Conservation (phyloP, 164 flowering plant genomes). For the Sedum album region DNA sequence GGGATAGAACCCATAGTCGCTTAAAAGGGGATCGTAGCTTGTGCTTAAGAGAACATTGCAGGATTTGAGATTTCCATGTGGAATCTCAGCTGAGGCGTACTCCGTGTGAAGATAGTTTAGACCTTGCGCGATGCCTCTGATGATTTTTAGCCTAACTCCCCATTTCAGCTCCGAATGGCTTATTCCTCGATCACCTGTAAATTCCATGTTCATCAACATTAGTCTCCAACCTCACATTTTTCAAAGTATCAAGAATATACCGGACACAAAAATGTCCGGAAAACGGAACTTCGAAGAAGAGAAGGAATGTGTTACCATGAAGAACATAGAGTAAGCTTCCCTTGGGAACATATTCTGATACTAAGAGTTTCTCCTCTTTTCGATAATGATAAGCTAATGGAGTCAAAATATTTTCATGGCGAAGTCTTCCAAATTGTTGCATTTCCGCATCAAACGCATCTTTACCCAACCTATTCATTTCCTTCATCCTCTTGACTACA, state of each 20-base stretch:
- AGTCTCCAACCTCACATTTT: no score
- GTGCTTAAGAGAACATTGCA: constrained; percentile 59
- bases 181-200: constrained; percentile 66
- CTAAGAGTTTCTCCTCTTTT: constrained; percentile 80
- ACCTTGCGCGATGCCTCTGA: constrained; percentile 66
- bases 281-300: neutral
- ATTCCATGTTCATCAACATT: neutral
- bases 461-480: constrained; percentile 52
- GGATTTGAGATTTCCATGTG: constrained; percentile 93
- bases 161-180: constrained; percentile 53
- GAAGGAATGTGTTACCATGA: constrained; percentile 35
- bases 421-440: constrained; percentile 42
- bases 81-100: constrained; percentile 37
- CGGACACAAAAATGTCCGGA: no score
- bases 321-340: constrained; percentile 73
- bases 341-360: constrained; percentile 55
- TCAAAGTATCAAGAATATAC: no score
- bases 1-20: constrained; percentile 54
- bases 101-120: constrained; percentile 54
- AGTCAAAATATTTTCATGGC: constrained; percentile 56
- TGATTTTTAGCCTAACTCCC: constrained; percentile 61
- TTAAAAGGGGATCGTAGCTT: constrained; percentile 47
- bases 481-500: constrained; percentile 87
- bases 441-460: constrained; percentile 66
- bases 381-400: constrained; percentile 78